These are phyloP conservation scores for Claviceps purpurea DNA, from an alignment of 2,329 filamentous ascomycete genomes.

Conservation along the genomic window DNA sequence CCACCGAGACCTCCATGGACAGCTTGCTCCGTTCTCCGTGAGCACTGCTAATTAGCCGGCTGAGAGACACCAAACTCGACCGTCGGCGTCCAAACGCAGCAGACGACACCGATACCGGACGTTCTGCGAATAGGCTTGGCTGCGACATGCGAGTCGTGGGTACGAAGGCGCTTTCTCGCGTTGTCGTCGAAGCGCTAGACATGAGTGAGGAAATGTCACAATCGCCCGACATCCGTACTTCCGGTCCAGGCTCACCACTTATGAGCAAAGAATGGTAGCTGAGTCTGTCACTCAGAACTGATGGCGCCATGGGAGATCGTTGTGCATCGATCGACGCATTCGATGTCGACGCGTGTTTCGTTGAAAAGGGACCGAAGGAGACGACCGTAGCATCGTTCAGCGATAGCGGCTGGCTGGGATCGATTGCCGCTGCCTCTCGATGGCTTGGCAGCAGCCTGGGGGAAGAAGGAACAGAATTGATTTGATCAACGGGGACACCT, in stretches of 20 bases:
- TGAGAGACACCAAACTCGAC: constrained; percentile 64
- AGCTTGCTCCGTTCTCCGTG: constrained; percentile 65
- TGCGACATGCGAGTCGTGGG: constrained; percentile 34
- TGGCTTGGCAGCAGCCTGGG: constrained; percentile 26
- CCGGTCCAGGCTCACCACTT: constrained; percentile 61
- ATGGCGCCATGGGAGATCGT: constrained; percentile 61
- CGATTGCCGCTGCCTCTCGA: constrained; percentile 36
- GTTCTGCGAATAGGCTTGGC: constrained; percentile 37
- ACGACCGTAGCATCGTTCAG: constrained; percentile 30
- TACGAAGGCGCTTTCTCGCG: constrained; percentile 46
- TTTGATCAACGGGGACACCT: constrained; percentile 18
- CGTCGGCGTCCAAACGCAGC: constrained; percentile 55
- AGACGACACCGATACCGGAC: constrained; percentile 48
- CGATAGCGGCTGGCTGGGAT: constrained; percentile 30
- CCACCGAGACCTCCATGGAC: constrained; percentile 50
- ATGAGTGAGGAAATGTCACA: constrained; percentile 58
- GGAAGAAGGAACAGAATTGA: constrained; percentile 31
- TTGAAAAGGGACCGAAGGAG: constrained; percentile 52
- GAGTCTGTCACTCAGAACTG: constrained; percentile 58
- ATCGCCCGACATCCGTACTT: constrained; percentile 56
- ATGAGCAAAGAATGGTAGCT: constrained; percentile 57
- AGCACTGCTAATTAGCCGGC: constrained; percentile 60
- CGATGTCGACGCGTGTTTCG: constrained; percentile 48
- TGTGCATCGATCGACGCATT: constrained; percentile 58
- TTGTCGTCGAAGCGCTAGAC: constrained; percentile 67